Evolutionary conservation across 768 basidiomycete genomes (phyloP).

Genomic region (Calocybe gangraenosa): DNA sequence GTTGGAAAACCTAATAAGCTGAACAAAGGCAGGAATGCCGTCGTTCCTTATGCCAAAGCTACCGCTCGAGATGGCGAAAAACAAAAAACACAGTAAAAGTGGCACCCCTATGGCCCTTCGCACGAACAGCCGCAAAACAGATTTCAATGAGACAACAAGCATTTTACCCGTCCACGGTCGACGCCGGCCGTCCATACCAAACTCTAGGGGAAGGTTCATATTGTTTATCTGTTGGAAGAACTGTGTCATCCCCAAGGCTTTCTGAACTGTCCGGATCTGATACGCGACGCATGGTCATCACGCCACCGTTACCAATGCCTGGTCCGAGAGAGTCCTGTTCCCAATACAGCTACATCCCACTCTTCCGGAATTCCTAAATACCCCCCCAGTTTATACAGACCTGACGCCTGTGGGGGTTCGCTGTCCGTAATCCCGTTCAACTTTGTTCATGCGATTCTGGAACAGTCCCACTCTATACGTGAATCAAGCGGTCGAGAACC

Average conservation of each 20-base stretch:
- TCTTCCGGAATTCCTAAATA: conserved; percentile 44
- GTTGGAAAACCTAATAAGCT: no score
- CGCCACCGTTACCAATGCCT: conserved; percentile 33
- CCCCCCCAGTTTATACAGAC: conserved; percentile 7
- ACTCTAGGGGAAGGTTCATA: conserved; percentile 2
- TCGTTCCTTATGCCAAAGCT: no score
- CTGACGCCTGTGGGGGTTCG: conserved; percentile 33
- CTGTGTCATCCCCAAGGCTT: conserved; percentile 51
- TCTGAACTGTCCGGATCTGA: conserved; percentile 39
- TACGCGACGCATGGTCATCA: conserved; percentile 26
- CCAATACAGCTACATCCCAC: conserved; percentile 42
- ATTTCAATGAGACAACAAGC: no score
- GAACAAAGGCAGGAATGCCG: no score
- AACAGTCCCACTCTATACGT: conserved; percentile 71
- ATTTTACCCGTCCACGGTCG: no score
- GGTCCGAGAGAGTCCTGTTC: conserved; percentile 23
- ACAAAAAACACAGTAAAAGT: no score
- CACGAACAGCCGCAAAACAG: no score
- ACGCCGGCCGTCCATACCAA: conserved; percentile 14
- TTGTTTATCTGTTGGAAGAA: conserved; percentile 33
- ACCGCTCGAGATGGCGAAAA: no score
- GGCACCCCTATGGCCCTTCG: no score
- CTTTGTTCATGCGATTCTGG: conserved; percentile 55
- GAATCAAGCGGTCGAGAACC: conserved; percentile 32
- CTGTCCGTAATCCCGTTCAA: conserved; percentile 29